Evolutionary conservation across 75 land plant genomes (phyloP), one percentile per base, ranked within the genome.

Genomic region (Cunninghamia lanceolata): DNA sequence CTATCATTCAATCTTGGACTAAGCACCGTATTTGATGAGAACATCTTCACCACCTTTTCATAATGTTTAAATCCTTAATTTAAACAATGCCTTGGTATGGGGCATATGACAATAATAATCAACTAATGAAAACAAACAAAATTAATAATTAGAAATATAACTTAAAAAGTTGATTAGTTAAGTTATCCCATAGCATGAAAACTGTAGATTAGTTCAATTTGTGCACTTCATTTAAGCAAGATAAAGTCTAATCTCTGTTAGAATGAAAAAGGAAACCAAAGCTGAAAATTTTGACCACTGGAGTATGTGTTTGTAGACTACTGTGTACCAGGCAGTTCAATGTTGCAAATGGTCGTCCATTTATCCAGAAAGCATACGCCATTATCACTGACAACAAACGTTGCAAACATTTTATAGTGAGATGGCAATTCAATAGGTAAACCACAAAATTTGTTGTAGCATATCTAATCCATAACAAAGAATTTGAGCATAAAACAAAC

Each of bases 351-450:
- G 89, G 90, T 30, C 76, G 86, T 77, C 94, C 94, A 84, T 90
- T 85, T 47, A 97, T 85, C 96, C 95, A 97, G 85, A 83, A 94
- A 39, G 92, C 91, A 92, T 93, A 97, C 46, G 98, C 94, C 91
- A 96, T 83, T 77, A 89, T 97, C 38, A 93, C 99, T 95, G 90
- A 40, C 19, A 66, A 88, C 35, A 86, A 83, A 63, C 54, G 36
- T 39, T 63, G 66, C 53, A 19, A 76, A 86, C 34, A 25, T 16
- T 16, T 19, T 4, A 77, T 14, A 38, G 35, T 77, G 14, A 77
- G 80, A 77, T 15, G 7, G 28, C 43, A 38, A 77, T 35, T 70
- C 17, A 39, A 77, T 39, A 39, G 25, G 21, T 38, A 77, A 77
- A 77, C 25, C 80, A 77, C 15, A 77, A 77, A 36, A 19, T 3